Evolutionary conservation across 495 filamentous ascomycete genomes (phyloP).

Genomic region (Penicillium verhagenii): DNA sequence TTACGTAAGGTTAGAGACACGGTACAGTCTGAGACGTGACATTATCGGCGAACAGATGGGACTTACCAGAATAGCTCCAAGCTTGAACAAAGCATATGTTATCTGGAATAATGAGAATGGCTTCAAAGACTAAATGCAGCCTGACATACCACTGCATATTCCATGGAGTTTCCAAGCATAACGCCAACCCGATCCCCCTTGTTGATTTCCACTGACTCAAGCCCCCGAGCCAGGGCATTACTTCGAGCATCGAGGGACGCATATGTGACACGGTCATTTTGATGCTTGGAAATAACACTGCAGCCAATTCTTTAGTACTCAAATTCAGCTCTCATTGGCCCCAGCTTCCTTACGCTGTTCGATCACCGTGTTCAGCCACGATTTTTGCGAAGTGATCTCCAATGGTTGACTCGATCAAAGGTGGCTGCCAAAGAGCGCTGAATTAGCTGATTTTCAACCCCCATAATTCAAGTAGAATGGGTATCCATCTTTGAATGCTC

Average conservation of each 20-base stretch:
- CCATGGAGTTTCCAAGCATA: slow-evolving; percentile 79
- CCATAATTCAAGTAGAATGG: slow-evolving; percentile 1
- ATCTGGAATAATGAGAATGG: slow-evolving; percentile 31
- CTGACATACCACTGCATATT: slow-evolving; percentile 66
- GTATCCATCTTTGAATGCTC: neutral
- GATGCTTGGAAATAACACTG: slow-evolving; percentile 67
- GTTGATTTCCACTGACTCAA: slow-evolving; percentile 69
- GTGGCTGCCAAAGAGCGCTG: slow-evolving; percentile 51
- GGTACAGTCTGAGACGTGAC: neutral
- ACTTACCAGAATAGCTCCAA: slow-evolving; percentile 80
- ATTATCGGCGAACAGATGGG: neutral
- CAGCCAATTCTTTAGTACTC: neutral
- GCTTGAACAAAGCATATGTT: slow-evolving; percentile 89
- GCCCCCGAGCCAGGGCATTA: slow-evolving; percentile 71
- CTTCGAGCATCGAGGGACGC: slow-evolving; percentile 69
- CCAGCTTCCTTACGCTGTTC: slow-evolving; percentile 57
- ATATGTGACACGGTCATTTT: slow-evolving; percentile 67
- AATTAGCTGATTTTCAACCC: neutral
- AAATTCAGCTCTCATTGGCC: neutral
- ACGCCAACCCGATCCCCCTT: slow-evolving; percentile 88
- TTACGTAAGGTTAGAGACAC: slow-evolving; percentile 23
- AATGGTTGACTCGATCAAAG: slow-evolving; percentile 71
- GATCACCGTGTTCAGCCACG: slow-evolving; percentile 70
- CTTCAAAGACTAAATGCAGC: neutral
- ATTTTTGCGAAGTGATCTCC: slow-evolving; percentile 77